These are phyloP conservation scores for Trichomonas gallinae DNA, from an alignment of 208 protist species.

Conservation along the genomic window DNA sequence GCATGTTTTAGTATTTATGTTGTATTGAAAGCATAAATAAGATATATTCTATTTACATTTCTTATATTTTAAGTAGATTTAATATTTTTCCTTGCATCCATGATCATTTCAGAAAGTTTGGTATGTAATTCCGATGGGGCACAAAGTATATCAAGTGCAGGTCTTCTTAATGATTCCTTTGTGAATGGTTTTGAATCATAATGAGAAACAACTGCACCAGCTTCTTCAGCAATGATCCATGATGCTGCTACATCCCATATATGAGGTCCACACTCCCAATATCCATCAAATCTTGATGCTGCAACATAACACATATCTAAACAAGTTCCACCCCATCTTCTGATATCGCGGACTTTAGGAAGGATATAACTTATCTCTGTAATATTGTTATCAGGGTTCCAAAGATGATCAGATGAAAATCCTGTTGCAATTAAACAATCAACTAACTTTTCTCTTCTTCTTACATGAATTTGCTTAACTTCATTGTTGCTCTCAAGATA, in stretches of 20 bases:
- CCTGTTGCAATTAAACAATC: not conserved
- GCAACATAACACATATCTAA: not conserved
- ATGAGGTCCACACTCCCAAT: not conserved
- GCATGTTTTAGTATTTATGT: no score
- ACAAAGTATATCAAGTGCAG: not conserved
- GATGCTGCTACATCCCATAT: constrained; percentile 15
- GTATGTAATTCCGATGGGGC: not conserved
- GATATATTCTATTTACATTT: not conserved
- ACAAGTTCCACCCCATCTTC: not conserved
- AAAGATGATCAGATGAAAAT: not conserved
- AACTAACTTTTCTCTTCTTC: not conserved
- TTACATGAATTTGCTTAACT: not conserved
- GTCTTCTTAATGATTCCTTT: not conserved
- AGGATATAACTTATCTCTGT: not conserved
- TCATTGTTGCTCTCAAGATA: not conserved
- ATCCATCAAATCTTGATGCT: not conserved
- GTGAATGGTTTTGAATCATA: not conserved
- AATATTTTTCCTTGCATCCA: not conserved
- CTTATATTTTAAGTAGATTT: not conserved
- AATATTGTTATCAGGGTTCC: not conserved
- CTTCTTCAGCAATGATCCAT: not conserved
- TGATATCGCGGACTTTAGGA: not conserved
- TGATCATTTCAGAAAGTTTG: not conserved
- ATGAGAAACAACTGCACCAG: not conserved
- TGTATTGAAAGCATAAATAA: not conserved